These are phyloP conservation scores for Thecaphora thlaspeos DNA, from an alignment of 1,284 basidiomycete species.

Conservation along the genomic window DNA sequence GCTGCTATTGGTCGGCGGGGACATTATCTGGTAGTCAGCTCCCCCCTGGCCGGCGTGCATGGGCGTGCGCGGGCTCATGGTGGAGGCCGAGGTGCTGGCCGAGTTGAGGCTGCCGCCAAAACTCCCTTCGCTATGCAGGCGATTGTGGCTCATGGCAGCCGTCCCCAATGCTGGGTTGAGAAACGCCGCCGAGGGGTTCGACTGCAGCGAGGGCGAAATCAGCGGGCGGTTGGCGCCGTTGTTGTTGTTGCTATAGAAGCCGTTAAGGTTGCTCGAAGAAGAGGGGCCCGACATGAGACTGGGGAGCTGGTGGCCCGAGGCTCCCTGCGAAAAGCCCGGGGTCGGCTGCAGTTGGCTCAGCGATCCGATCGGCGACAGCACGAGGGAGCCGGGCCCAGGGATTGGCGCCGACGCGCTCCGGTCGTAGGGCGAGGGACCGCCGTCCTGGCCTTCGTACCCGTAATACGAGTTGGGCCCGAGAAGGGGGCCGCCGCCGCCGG, in stretches of 20 bases:
- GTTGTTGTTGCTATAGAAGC: slow-evolving; percentile 14
- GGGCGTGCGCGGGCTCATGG: slow-evolving; percentile 38
- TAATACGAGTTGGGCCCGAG: slow-evolving; percentile 16
- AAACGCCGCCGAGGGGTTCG: slow-evolving; percentile 4
- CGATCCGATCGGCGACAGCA: slow-evolving; percentile 20
- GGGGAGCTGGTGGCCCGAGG: slow-evolving; percentile 26
- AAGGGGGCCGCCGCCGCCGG: too few relatives aligned
- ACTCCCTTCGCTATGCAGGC: slow-evolving; percentile 35
- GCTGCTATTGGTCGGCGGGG: slow-evolving; percentile 10
- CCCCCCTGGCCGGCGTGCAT: slow-evolving; percentile 16
- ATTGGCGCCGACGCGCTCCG: slow-evolving; percentile 28
- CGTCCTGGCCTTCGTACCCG: slow-evolving; percentile 25
- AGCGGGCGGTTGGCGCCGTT: slow-evolving; percentile 17
- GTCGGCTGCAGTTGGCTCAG: slow-evolving; percentile 2
- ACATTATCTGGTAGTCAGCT: slow-evolving; percentile 19
- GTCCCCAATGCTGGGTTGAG: not conserved
- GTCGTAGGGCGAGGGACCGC: slow-evolving; percentile 22
- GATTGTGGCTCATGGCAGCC: slow-evolving; percentile 27
- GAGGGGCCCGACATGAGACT: slow-evolving; percentile 12
- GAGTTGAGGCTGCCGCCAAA: slow-evolving; percentile 17
- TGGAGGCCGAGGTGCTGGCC: slow-evolving; percentile 12
- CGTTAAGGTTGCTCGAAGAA: slow-evolving; percentile 20
- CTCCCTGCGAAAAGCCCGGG: slow-evolving; percentile 13
- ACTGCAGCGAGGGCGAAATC: slow-evolving; percentile 29
- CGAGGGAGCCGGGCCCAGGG: slow-evolving; percentile 15